A percentile compares a stretch with the other conserved stretches of the same genome.
Evolutionary conservation across 1,284 basidiomycete species (phyloP).

Genomic region (Pulveroboletus sp.): DNA sequence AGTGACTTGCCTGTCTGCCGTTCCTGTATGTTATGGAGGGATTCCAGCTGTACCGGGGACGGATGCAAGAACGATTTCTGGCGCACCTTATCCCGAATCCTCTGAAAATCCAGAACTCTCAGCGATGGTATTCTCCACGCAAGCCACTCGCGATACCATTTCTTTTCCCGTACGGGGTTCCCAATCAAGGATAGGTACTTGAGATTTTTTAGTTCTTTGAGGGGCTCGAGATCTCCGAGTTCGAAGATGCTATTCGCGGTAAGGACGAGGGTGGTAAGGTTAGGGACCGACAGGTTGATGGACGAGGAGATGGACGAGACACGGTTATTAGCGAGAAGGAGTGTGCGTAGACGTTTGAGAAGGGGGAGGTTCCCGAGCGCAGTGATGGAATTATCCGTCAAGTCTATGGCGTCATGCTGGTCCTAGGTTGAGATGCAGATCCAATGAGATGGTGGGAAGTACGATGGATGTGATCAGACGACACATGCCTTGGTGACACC

Average conservation of each 20-base stretch:
- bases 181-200: slow-evolving; percentile 84
- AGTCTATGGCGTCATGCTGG: slow-evolving; percentile 92
- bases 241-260: slow-evolving; percentile 77
- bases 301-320: slow-evolving; percentile 81
- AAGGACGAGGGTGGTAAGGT: slow-evolving; percentile 78
- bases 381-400: slow-evolving; percentile 94
- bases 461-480: slow-evolving; percentile 23
- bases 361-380: slow-evolving; percentile 86
- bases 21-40: slow-evolving; percentile 54
- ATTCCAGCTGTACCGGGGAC: slow-evolving; percentile 30
- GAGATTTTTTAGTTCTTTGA: slow-evolving; percentile 78
- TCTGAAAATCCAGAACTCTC: slow-evolving; percentile 94
- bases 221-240: slow-evolving; percentile 83
- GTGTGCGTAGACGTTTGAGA: slow-evolving; percentile 75
- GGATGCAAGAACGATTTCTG: slow-evolving; percentile 32
- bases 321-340: slow-evolving; percentile 88
- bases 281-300: slow-evolving; percentile 81
- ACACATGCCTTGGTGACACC: slow-evolving; percentile 85
- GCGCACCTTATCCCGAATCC: slow-evolving; percentile 92
- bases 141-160: slow-evolving; percentile 97
- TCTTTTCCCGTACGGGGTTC: slow-evolving; percentile 91
- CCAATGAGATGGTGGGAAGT: slow-evolving; percentile 13
- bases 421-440: slow-evolving; percentile 50
- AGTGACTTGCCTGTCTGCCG: slow-evolving; percentile 71
- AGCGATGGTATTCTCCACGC: slow-evolving; percentile 80